Evolutionary conservation across 169 alveolate genomes (phyloP), one percentile per base, ranked within the genome.

Genomic region (Plasmodium yoelii): DNA sequence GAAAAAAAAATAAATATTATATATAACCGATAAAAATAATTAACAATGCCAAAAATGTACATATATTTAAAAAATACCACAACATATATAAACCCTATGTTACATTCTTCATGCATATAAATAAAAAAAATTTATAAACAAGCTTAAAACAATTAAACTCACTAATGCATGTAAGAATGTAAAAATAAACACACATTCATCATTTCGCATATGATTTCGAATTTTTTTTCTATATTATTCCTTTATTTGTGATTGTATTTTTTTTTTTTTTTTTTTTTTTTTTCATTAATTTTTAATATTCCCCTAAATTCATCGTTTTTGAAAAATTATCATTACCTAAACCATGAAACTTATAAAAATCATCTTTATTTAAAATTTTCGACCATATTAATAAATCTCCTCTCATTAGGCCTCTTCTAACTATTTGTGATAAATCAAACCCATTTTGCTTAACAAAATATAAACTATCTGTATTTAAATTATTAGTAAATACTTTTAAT

Each of bases 361-460:
- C 95, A 47, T 73, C 91, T 60, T 82, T 92, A 69, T 94, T 93
- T 44, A 94, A 89, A 42, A 80, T 75, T 73, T 95, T 95, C 61
- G 92, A 93, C 98, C 98, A 96, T 15, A 94, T 92, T 44, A 96
- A 88, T 55, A 96, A 88, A 60, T 96, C 98, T 0, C 98, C 98
- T 53, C 98, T 82, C 98, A 96, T 96, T 24, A 96, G 72, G 0
- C 98, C 98, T 61, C 98, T 88, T 47, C 97, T 93, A 39, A 96
- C 95, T 15, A 94, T 93, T 86, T 96, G 98, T 7, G 93, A 92
- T 28, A 96, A 91, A 53, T 93, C 94, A 80, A 93, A 96, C 8
- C 97, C 97, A 82, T 95, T 93, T 87, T 95, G 98, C 55, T 95
- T 94, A 26, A 96, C 95, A 70, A 96, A 96, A 82, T 95, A 94